Evolutionary conservation across 108 stramenopile species (phyloP).

Genomic region (Skeletonema menzelii): DNA sequence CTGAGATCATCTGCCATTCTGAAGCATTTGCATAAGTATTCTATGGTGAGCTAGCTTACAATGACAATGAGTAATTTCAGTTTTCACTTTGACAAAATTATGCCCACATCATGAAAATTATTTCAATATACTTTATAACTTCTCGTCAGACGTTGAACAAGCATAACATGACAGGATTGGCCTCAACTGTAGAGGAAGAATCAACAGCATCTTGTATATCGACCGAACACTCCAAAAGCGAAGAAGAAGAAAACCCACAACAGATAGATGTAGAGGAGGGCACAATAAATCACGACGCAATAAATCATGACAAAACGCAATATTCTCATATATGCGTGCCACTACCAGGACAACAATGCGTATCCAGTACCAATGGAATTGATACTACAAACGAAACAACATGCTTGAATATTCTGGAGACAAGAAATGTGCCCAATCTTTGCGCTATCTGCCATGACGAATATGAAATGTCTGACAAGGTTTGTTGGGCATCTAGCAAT

Average conservation of each 20-base stretch:
- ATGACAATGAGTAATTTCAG: too few relatives aligned
- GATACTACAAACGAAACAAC: not conserved
- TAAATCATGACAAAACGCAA: not conserved
- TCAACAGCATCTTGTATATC: not conserved
- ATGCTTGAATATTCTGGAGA: not conserved
- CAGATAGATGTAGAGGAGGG: not conserved
- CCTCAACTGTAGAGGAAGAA: not conserved
- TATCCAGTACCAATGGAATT: not conserved
- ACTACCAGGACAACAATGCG: not conserved
- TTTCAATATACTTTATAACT: not conserved
- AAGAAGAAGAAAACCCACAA: not conserved
- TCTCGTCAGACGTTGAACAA: not conserved
- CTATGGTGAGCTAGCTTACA: not conserved
- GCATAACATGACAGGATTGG: not conserved
- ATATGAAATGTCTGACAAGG: conserved; percentile 46
- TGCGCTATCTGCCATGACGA: conserved; percentile 63
- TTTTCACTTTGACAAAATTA: too few relatives aligned
- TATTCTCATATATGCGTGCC: conserved; percentile 1
- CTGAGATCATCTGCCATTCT: not conserved
- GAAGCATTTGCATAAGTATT: not conserved
- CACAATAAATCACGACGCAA: not conserved
- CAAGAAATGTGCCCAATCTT: conserved; percentile 52
- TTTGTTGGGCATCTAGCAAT: conserved; percentile 63
- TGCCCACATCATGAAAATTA: not conserved
- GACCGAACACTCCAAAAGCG: not conserved